A percentile compares a stretch with the other conserved stretches of the same genome.
Conservation (phyloP, 2,329 filamentous ascomycete genomes). For the Ampelomyces quisqualis region DNA sequence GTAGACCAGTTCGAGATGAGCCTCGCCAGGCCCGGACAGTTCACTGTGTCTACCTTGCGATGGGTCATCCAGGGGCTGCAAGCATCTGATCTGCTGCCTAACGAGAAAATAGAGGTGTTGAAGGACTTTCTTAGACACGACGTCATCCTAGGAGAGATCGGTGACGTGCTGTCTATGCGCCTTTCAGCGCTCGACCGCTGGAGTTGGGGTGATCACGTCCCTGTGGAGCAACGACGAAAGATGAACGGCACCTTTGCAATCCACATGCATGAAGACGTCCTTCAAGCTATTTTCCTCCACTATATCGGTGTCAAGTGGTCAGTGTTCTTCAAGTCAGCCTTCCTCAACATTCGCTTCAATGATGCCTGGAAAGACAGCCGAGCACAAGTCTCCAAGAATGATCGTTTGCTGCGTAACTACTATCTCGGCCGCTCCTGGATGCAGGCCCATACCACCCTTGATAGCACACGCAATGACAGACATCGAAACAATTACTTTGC, state of each 20-base stretch:
- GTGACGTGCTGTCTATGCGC: slow-evolving; percentile 38
- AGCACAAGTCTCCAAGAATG: slow-evolving; percentile 17
- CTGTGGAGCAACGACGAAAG: slow-evolving; percentile 32
- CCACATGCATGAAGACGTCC: slow-evolving; percentile 35
- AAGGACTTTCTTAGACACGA: slow-evolving; percentile 38
- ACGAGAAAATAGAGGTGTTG: slow-evolving; percentile 38
- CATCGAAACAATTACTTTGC: slow-evolving; percentile 28
- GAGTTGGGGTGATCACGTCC: slow-evolving; percentile 34
- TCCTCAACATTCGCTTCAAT: slow-evolving; percentile 19
- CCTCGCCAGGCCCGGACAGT: slow-evolving; percentile 25
- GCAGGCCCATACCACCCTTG: slow-evolving; percentile 9
- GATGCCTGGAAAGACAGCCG: slow-evolving; percentile 24
- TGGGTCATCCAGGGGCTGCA: slow-evolving; percentile 50
- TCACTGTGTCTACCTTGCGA: slow-evolving; percentile 39
- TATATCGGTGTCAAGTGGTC: slow-evolving; percentile 38
- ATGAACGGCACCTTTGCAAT: slow-evolving; percentile 33
- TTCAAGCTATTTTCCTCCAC: slow-evolving; percentile 38
- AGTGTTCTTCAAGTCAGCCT: slow-evolving; percentile 32
- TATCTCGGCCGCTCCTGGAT: slow-evolving; percentile 23
- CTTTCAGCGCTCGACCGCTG: slow-evolving; percentile 29
- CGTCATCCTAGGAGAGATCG: slow-evolving; percentile 33
- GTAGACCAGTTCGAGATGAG: slow-evolving; percentile 24
- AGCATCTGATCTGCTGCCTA: slow-evolving; percentile 49
- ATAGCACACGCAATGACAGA: slow-evolving; percentile 19
- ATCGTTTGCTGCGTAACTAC: slow-evolving; percentile 26